phyloP scores from a whole-genome alignment of 2,329 filamentous ascomycete genomes.

The Epichloe sp. region DNA sequence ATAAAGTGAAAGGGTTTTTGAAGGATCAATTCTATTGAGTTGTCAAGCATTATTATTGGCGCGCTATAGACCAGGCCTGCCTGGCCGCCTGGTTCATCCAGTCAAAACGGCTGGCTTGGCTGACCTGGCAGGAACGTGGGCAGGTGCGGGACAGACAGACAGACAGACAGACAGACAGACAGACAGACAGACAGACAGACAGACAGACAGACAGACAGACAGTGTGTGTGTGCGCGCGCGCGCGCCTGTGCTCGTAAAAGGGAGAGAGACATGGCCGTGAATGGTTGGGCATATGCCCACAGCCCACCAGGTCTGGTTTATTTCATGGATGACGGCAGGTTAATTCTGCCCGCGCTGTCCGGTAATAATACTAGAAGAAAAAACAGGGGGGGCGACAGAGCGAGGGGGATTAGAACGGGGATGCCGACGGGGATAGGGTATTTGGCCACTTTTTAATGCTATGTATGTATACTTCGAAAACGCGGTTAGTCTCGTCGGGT shows the following conservation, averaged over 20 bases:
- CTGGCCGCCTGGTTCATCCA: too few relatives aligned
- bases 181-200: neutral
- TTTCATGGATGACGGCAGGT: too few relatives aligned
- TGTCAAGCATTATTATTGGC: too few relatives aligned
- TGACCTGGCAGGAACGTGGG: neutral
- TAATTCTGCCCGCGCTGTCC: too few relatives aligned
- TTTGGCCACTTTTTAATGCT: neutral
- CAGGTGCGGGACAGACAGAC: neutral
- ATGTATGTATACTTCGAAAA: neutral
- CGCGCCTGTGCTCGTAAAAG: neutral
- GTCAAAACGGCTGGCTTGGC: too few relatives aligned
- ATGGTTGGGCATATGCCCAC: neutral
- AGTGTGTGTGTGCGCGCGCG: too few relatives aligned
- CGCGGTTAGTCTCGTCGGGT: neutral
- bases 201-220: too few relatives aligned
- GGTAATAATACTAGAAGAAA: too few relatives aligned
- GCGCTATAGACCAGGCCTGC: too few relatives aligned
- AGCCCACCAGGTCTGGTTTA: too few relatives aligned
- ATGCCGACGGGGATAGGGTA: slow-evolving; percentile 1
- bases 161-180: too few relatives aligned
- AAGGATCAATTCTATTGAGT: too few relatives aligned
- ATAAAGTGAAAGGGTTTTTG: neutral
- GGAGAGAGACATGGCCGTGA: neutral
- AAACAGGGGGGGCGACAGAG: neutral
- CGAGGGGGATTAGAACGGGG: neutral